These are phyloP conservation scores for Ophiocytium majus DNA, from an alignment of 352 stramenopile species.

Conservation along the genomic window DNA sequence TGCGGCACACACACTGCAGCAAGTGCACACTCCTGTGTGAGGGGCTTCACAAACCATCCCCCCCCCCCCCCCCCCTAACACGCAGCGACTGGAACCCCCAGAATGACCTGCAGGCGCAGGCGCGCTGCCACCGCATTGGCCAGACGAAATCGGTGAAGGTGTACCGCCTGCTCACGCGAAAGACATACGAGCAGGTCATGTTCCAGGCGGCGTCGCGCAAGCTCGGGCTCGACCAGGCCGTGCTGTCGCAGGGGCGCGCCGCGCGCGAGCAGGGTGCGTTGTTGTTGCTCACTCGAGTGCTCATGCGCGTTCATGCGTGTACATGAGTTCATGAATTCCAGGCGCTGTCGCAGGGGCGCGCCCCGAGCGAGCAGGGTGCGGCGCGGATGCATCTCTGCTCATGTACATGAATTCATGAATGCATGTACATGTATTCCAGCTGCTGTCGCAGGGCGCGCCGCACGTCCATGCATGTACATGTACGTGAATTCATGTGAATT, in stretches of 20 bases:
- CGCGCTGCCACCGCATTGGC: constrained; percentile 93
- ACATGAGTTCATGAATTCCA: no score
- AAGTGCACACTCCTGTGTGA: no score
- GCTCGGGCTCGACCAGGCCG: constrained; percentile 95
- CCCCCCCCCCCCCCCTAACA: background rate
- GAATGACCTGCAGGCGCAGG: constrained; percentile 57
- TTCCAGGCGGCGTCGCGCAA: constrained; percentile 96
- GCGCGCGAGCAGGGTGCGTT: constrained; percentile 26
- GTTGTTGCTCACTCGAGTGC: no score
- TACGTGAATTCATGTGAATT: no score
- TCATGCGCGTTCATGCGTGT: no score
- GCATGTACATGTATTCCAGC: no score
- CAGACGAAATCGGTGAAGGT: constrained; percentile 91
- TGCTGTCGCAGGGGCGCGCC: constrained; percentile 66
- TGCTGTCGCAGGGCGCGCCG: no score
- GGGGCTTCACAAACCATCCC: no score
- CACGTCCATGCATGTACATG: no score
- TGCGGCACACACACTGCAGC: no score
- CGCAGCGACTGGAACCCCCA: constrained; percentile 64
- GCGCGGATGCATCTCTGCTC: no score
- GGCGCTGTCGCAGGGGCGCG: constrained; percentile 68
- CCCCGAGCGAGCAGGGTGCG: constrained; percentile 23
- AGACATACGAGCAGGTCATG: constrained; percentile 97
- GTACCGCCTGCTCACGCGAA: constrained; percentile 93
- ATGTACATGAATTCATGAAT: no score